Conservation (phyloP, 768 basidiomycete species). For the Termitomyces sp. region DNA sequence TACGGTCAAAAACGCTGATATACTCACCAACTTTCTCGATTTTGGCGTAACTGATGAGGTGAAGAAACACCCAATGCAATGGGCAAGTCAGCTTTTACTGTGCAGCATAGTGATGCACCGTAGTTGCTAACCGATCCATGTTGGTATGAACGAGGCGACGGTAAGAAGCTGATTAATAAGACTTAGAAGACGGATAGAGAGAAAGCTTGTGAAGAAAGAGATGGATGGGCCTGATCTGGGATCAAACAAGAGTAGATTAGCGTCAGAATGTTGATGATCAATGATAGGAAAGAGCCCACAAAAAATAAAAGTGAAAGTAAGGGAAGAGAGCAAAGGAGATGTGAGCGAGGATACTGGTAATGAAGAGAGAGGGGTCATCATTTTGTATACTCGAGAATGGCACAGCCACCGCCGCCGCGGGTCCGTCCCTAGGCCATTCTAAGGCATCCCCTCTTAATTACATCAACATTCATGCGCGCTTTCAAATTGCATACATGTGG, state of each 20-base stretch:
- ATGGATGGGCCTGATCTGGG: slow-evolving; percentile 11
- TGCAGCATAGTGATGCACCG: slow-evolving; percentile 7
- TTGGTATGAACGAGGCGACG: slow-evolving; percentile 2
- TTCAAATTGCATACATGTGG: slow-evolving; percentile 4
- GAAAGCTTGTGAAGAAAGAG: slow-evolving; percentile 12
- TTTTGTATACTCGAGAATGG: slow-evolving; percentile 10
- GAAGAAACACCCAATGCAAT: slow-evolving; percentile 4
- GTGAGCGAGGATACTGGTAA: slow-evolving; percentile 9
- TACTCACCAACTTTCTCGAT: slow-evolving; percentile 96
- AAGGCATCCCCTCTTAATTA: neutral
- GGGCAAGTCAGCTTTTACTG: slow-evolving; percentile 12
- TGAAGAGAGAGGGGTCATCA: slow-evolving; percentile 9
- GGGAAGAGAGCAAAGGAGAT: slow-evolving; percentile 12
- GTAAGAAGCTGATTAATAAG: slow-evolving; percentile 1
- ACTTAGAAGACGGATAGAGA: slow-evolving; percentile 7
- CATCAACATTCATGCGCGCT: slow-evolving; percentile 8
- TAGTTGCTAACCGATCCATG: slow-evolving; percentile 41
- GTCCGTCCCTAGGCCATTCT: neutral
- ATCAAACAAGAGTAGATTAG: neutral
- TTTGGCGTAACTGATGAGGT: slow-evolving; percentile 76
- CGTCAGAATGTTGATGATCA: slow-evolving; percentile 8
- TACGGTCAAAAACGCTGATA: slow-evolving; percentile 10
- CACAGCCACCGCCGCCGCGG: slow-evolving; percentile 19
- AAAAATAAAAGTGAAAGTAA: slow-evolving; percentile 13
- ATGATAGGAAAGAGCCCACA: slow-evolving; percentile 12